Evolutionary conservation across 441 rosid genomes (phyloP), one percentile per base, ranked within the genome.

Genomic region (Gossypium laxum): DNA sequence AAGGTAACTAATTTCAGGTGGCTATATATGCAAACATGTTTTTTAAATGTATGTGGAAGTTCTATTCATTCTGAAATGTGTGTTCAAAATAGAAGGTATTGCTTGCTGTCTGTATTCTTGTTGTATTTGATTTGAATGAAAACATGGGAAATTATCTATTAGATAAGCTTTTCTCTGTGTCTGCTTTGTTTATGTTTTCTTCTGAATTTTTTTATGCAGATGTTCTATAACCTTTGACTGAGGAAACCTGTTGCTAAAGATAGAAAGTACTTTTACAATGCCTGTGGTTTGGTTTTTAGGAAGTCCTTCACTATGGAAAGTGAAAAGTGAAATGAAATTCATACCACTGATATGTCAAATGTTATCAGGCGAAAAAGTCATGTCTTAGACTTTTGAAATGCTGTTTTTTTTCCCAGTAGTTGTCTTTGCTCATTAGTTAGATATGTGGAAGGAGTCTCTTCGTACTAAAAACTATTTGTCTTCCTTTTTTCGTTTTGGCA

Each of bases 1-100:
- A 85, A 85, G 99, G 99, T 88, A 81, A 74, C 71, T 48, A 38
- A 61, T 59, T 76, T 71, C 34, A 11, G n/a, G 28, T 48, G 66
- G 30, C 32, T 26, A 15, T 50, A 4, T 28, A 30, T 43, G 15
- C 57, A 8, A 4, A 14, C 15, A 0, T 71, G 64, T 56, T 57
- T 21, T 51, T 54, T 56, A 66, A 26, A 2, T 66, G 10, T 15
- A 24, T n/a, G 10, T 48, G 45, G 19, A 26, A 50, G 26, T 67
- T 67, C 24, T 28, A 8, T 26, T 12, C 57, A 14, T 67, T 50
- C 26, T 50, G 52, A 48, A 50, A 26, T 3, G 58, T 26, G 10
- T 17, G 14, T 67, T 51, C 41, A 5, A 7, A 15, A 64, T 24
- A 66, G 43, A 50, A 26, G 11, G 24, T 67, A 28, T 50, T 3